Conservation (phyloP, 306 rosid genomes). For the Clitoria ternatea region DNA sequence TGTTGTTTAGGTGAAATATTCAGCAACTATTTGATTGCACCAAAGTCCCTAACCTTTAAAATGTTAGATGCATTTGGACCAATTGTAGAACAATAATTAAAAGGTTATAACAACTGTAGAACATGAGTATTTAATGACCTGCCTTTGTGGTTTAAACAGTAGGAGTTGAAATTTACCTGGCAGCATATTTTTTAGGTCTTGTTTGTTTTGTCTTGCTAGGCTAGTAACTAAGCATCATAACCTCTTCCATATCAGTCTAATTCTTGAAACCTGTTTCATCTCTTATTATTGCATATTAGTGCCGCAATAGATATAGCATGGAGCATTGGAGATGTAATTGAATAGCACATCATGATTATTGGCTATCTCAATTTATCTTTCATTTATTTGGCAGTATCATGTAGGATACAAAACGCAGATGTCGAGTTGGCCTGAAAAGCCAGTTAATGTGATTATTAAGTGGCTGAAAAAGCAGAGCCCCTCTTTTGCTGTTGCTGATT, state of each 20-base stretch:
- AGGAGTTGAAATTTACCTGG: neutral
- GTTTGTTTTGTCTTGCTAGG: neutral
- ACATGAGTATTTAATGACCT: neutral
- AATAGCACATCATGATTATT: constrained; percentile 10
- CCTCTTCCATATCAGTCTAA: neutral
- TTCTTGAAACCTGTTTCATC: neutral
- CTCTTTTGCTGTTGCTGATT: constrained; percentile 82
- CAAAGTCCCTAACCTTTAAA: neutral
- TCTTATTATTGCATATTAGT: neutral
- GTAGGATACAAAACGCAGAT: constrained; percentile 89
- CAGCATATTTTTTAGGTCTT: neutral
- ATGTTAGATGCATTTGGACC: neutral
- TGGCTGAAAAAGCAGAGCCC: constrained; percentile 75
- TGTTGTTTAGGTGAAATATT: neutral
- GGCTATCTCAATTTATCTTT: constrained; percentile 23
- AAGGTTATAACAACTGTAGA: neutral
- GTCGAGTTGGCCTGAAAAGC: constrained; percentile 93
- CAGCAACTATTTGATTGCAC: neutral
- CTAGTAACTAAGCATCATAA: neutral
- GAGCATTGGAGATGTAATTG: neutral
- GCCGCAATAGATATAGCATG: neutral
- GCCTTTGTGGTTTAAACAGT: neutral
- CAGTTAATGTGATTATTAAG: constrained; percentile 69
- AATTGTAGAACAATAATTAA: neutral
- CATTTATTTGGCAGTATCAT: constrained; percentile 71